Evolutionary conservation across 2,329 filamentous ascomycete species (phyloP), one percentile per base, ranked within the genome.

Genomic region (Exophiala bonariae): DNA sequence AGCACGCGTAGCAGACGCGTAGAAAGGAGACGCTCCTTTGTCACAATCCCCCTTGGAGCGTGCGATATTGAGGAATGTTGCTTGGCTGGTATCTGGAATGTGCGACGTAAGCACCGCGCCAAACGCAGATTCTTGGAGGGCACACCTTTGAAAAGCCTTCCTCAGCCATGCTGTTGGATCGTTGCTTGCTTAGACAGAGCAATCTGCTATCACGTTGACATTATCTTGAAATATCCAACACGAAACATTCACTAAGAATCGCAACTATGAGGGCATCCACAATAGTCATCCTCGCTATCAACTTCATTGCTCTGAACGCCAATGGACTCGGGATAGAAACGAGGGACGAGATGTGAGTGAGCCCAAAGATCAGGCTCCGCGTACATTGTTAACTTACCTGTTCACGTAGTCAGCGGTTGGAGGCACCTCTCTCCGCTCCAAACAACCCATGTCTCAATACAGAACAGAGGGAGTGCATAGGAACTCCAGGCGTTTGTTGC

Each of bases 11-110:
- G n/a, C n/a, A 33, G 28, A 39, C 37, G 42, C 41, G 49, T 19
- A n/a, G 14, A 26, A 16, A 40, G 26, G 16, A 31, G 37, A 35
- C 20, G 18, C 41, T 26, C 45, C 45, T 22, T 19, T 26, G 42
- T 35, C 36, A 47, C 50, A 39, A 45, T 42, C 38, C 17, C 16
- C 28, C 26, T 16, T 18, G 18, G 10, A 19, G 28, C 34, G 18
- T 44, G 38, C 14, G 11, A 35, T 34, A 31, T 36, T 36, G 35
- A 42, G 50, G 50, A 54, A 54, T 54, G 50, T 50, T 31, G 34
- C 47, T 54, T 54, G 50, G 47, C 50, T 47, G 41, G 50, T 50
- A 54, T 54, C 50, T 47, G 41, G 50, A 54, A 54, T 54, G 50
- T 47, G 47, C 13, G 19, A 17, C 37, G 41, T n/a, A n/a, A n/a